Evolutionary conservation across 2,329 filamentous ascomycete species (phyloP).

Genomic region (Alternaria solani): DNA sequence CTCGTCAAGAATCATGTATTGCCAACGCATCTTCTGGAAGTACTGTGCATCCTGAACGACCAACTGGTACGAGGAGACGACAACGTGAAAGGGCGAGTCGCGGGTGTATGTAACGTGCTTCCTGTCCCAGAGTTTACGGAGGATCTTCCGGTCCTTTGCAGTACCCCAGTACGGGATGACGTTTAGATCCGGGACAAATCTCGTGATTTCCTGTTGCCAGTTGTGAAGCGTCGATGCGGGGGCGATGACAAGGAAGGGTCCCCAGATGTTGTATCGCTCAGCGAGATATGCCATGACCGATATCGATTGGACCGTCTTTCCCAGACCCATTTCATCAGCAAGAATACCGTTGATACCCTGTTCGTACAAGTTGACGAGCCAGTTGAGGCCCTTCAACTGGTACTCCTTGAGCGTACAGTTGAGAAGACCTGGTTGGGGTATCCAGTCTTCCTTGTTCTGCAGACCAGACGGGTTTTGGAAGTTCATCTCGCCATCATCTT

Average conservation of each 20-base stretch:
- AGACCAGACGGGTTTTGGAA: slow-evolving; percentile 98
- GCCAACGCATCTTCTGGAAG: slow-evolving; percentile 99
- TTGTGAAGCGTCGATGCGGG: slow-evolving; percentile 97
- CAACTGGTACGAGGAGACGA: slow-evolving; percentile 96
- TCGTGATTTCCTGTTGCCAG: slow-evolving; percentile 98
- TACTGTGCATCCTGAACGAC: slow-evolving; percentile 96
- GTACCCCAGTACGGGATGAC: slow-evolving; percentile 98
- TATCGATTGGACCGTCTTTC: slow-evolving; percentile 98
- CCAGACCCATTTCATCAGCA: slow-evolving; percentile 99
- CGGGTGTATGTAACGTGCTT: slow-evolving; percentile 96
- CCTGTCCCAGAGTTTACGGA: slow-evolving; percentile 98
- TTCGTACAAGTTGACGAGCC: slow-evolving; percentile 98
- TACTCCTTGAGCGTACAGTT: slow-evolving; percentile 97
- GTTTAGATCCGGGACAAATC: slow-evolving; percentile 93
- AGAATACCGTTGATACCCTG: slow-evolving; percentile 99
- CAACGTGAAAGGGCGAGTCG: slow-evolving; percentile 92
- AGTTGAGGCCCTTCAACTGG: slow-evolving; percentile 98
- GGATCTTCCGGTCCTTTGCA: slow-evolving; percentile 89
- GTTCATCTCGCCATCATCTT: slow-evolving; percentile 94
- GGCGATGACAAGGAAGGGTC: slow-evolving; percentile 94
- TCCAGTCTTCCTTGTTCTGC: slow-evolving; percentile 79
- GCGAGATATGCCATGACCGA: slow-evolving; percentile 99
- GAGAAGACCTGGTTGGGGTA: slow-evolving; percentile 92
- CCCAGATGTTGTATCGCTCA: slow-evolving; percentile 98
- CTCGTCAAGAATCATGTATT: slow-evolving; percentile 99